Percentiles rank a stretch among this genome's conserved stretches.
phyloP scores from a whole-genome alignment of 2,329 filamentous ascomycete species.

The Emmonsiellopsis sp. region DNA sequence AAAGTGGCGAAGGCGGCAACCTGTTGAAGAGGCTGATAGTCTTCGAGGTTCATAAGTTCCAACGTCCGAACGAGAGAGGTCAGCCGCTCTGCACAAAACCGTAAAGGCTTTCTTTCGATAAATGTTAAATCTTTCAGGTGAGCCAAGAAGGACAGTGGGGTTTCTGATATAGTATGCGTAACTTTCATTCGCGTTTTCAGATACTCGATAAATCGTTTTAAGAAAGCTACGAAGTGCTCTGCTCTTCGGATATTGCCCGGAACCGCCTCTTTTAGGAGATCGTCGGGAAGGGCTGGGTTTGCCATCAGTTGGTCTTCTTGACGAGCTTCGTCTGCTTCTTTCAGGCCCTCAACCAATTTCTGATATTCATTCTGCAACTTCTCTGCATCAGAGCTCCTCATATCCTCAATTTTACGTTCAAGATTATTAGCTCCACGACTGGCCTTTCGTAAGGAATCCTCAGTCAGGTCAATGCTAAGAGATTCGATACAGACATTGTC shows the following conservation, averaged over 20 bases:
- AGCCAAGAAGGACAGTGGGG: slow-evolving; percentile 81
- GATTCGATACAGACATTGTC: slow-evolving; percentile 99
- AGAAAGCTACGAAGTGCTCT: slow-evolving; percentile 89
- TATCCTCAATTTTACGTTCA: slow-evolving; percentile 81
- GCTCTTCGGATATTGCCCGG: slow-evolving; percentile 93
- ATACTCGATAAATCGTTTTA: slow-evolving; percentile 96
- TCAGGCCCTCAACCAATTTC: slow-evolving; percentile 84
- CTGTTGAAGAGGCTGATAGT: slow-evolving; percentile 93
- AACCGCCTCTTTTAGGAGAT: slow-evolving; percentile 88
- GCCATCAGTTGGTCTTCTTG: slow-evolving; percentile 96
- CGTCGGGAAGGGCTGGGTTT: slow-evolving; percentile 87
- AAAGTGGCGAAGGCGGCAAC: slow-evolving; percentile 96
- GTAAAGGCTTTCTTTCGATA: slow-evolving; percentile 89
- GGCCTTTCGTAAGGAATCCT: slow-evolving; percentile 86
- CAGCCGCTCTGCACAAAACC: slow-evolving; percentile 86
- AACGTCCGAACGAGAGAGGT: slow-evolving; percentile 91
- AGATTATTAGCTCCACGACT: slow-evolving; percentile 84
- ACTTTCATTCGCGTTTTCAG: slow-evolving; percentile 98
- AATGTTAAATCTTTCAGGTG: slow-evolving; percentile 94
- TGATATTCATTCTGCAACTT: slow-evolving; percentile 93
- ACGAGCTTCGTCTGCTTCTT: slow-evolving; percentile 77
- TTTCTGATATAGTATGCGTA: slow-evolving; percentile 93
- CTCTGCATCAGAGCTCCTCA: slow-evolving; percentile 90
- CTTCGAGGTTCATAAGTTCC: slow-evolving; percentile 94
- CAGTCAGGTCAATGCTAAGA: slow-evolving; percentile 89